Evolutionary conservation across 768 basidiomycete genomes (phyloP), one percentile per base, ranked within the genome.

Genomic region (Mycena olivaceomarginata): DNA sequence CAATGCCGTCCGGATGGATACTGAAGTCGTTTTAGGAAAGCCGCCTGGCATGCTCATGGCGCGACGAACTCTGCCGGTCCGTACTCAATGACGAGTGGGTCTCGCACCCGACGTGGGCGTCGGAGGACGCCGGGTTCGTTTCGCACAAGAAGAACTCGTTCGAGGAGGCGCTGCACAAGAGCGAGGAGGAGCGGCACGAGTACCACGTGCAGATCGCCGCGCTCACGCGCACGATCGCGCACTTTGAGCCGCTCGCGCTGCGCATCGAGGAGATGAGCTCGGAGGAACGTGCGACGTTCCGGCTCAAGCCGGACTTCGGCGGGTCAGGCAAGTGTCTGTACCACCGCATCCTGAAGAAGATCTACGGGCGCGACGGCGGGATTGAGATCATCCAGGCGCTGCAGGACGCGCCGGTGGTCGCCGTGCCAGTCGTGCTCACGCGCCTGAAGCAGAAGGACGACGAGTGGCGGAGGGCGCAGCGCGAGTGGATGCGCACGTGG

Each of bases 61-160:
- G 98, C 40, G 98, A 99, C 81, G 93, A 97, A 77, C 94, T 99
- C 72, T 98, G 96, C 83, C 96, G 97, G 83, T 97, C 97, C 40
- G 97, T 99, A 40, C 91, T 99, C 62, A 99, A 99, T 83, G 98
- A 99, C 82, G 92, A 94, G 79, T 99, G 98, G 98, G 97, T 99
- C 13, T 98, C 98, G 16, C 98, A 99, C 84, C 98, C 98, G 4
- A 98, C 97, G 1, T 98, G 97, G 96, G 97, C 97, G 11, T 98
- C 97, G 25, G 98, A 99, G 83, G 97, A 98, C 83, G 93, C 97
- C 1, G 97, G 96, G 12, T 98, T 98, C 81, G 92, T 97, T 78
- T 91, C 98, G 8, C 96, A 99, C 85, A 98, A 98, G 89, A 99
- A 99, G 89, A 99, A 99, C 83, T 91, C 93, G 7, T 99, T 95